Percentiles rank a stretch among this genome's conserved stretches.
Evolutionary conservation across 2,329 filamentous ascomycete genomes (phyloP).

Genomic region (Paraconiothyrium sp.): DNA sequence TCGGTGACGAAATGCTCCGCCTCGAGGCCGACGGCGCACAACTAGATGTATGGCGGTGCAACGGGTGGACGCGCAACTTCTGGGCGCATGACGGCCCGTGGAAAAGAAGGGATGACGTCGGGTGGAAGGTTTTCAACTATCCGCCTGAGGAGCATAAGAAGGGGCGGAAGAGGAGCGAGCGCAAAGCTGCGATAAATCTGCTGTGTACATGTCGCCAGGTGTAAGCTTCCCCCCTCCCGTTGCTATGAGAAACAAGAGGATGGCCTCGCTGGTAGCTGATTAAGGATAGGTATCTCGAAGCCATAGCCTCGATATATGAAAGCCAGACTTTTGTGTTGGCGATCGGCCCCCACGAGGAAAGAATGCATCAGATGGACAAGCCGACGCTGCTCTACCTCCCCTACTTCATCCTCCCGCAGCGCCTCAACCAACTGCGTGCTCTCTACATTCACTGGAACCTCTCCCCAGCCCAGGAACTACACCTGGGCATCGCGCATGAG

Average conservation of each 20-base stretch:
- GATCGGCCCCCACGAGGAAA: neutral
- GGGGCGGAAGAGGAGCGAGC: neutral
- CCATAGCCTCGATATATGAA: slow-evolving; percentile 1
- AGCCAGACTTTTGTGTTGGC: neutral
- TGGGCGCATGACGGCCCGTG: neutral
- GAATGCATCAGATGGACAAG: neutral
- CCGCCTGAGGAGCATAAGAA: neutral
- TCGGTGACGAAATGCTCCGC: slow-evolving; percentile 12
- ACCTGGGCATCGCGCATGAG: neutral
- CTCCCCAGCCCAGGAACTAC: neutral
- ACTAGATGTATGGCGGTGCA: slow-evolving; percentile 2
- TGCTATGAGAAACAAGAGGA: no score
- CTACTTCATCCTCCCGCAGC: slow-evolving; percentile 3
- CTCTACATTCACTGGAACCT: slow-evolving; percentile 13
- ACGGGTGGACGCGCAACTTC: neutral
- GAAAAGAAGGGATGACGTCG: neutral
- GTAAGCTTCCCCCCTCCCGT: neutral
- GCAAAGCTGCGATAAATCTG: neutral
- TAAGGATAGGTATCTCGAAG: slow-evolving; percentile 3
- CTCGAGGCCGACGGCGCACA: neutral
- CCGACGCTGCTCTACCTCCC: neutral
- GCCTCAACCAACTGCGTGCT: neutral
- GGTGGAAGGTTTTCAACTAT: slow-evolving; percentile 4
- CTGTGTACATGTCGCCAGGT: slow-evolving; percentile 9
- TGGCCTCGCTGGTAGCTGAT: no score